These are phyloP conservation scores for Apiotrichum mycotoxinovorans DNA, from an alignment of 1,284 basidiomycete species.

Conservation along the genomic window DNA sequence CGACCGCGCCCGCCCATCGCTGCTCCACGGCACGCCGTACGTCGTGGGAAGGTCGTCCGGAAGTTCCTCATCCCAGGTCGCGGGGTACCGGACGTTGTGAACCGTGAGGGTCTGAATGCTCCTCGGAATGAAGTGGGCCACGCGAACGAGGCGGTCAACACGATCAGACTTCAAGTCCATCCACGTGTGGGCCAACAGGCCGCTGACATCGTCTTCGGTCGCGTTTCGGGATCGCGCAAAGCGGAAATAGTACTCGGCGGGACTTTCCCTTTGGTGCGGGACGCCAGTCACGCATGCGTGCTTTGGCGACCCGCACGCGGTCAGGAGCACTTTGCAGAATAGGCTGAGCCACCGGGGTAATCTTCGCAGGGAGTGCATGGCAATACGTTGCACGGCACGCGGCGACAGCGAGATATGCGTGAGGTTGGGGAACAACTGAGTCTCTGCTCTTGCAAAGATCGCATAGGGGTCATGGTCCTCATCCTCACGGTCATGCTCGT, in stretches of 20 bases:
- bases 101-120: neutral
- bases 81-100: neutral
- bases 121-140: neutral
- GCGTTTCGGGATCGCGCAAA: neutral
- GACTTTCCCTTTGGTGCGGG: neutral
- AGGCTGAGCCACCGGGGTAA: no score
- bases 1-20: neutral
- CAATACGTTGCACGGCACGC: neutral
- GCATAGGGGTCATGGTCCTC: no score
- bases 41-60: neutral
- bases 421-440: neutral
- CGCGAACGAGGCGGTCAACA: neutral
- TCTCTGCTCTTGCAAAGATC: no score
- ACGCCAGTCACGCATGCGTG: neutral
- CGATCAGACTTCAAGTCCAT: no score
- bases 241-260: neutral
- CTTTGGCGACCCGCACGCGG: neutral
- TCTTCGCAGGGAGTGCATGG: neutral
- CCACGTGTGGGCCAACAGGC: neutral
- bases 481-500: no score
- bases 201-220: neutral
- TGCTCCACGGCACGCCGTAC: neutral
- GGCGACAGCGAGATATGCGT: neutral
- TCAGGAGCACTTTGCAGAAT: neutral
- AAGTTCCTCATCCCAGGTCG: no score